Evolutionary conservation across 352 stramenopile genomes (phyloP), one percentile per base, ranked within the genome.

Genomic region (Globisporangium abappressorium): DNA sequence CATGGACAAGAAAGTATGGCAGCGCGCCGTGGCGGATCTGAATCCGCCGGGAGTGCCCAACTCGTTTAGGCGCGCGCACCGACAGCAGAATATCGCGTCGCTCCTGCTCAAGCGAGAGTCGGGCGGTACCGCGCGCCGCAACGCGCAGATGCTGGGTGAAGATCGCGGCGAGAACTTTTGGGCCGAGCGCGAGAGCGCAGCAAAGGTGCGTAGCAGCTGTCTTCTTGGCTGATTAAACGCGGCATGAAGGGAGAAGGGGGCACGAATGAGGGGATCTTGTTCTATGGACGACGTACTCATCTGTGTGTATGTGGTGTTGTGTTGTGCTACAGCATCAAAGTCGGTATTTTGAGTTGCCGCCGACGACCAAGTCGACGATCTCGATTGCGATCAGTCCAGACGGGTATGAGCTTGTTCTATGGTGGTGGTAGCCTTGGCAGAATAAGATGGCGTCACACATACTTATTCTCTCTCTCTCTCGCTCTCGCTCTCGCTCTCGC

Each of bases 371-470:
- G 70, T 95, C 87, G 9, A 93, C 87, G 26, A 95, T 95, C 60
- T 95, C 87, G 30, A 95, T 95, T 57, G 85, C 87, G 36, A 93
- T 95, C 66, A 94, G 85, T 78, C 85, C 87, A 22, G 85, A 95
- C 64, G 87, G 87, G 87, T 95, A 60, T 53, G 70, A 11, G 8
- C 18, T 3, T 8, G 41, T n/a, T 58, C 30, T 55, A 6, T 26
- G 20, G 30, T 22, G 26, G 22, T 26, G 46, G 20, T 24, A 26
- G 11, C 62, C 18, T 41, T 14, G n/a, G 6, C 12, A 20, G 46
- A 22, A 15, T 36, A 6, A 36, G n/a, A 30, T 58, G 61, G 46
- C 46, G n/a, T 58, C 60, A 58, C 30, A 8, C 33, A 8, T 22
- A 38, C 38, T 38, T 9, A 24, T 7, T 36, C 12, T 54, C 53